Base-by-base conservation (phyloP, 2,329 filamentous ascomycete genomes). In the Trichothecium roseum region DNA sequence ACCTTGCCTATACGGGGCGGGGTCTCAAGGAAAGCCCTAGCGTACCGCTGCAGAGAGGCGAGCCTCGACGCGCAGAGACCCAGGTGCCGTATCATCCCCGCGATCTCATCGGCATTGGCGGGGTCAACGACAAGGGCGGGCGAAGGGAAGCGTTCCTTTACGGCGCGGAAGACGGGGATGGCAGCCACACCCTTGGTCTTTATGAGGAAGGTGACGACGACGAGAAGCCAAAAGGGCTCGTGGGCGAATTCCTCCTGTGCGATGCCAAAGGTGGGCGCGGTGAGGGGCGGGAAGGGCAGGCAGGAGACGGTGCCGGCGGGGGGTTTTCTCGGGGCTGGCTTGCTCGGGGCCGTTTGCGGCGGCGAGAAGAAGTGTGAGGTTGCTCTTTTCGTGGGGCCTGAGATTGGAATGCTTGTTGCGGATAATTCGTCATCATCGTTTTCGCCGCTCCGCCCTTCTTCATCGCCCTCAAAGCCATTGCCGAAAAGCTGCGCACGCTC, bases 141-240 rank as follows among this genome's bases (percentile, higher is more conserved):
- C 0, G 78, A 81, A 0, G 84, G 81, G 40, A 84, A 94, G 3
- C 59, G 63, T 10, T 67, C 59, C 46, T 84, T 80, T 10, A 94
- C 63, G 12, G 66, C 52, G 52, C 78, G 79, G 44, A 94, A 81
- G 0, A 82, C 68, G 0, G 88, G 88, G 18, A 91, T 78, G 4
- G 87, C 84, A 8, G 74, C 68, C 32, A 66, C 71, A 9, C 84
- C 88, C 3, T 74, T 68, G 0, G 87, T 94, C 40, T 82, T 78
- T 54, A 89, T 89, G 20, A 94, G 74, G 47, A 94, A 88, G 1
- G 84, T 86, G 5, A 87, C 79, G 10, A 83, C 86, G 20, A 94
- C 67, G 2, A 94, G 70, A 2, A 95, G 72, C 43, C 78, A 79
- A 55, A 93, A 94, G 0, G 87, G 82, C 38, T 86, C 71, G 34